These are phyloP conservation scores for Luffa acutangula DNA, from an alignment of 306 rosid species.

Conservation along the genomic window DNA sequence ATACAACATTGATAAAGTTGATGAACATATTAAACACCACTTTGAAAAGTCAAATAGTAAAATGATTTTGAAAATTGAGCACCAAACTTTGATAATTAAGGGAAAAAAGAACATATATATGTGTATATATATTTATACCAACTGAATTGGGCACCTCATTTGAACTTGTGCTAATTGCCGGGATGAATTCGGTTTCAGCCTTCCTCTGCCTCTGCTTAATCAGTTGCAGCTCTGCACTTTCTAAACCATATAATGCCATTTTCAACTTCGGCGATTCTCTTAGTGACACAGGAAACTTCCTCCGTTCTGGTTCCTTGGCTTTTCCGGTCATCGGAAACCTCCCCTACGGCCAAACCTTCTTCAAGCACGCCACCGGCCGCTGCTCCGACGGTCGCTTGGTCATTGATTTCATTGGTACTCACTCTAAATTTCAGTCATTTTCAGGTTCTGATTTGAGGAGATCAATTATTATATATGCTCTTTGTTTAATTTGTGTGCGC, in stretches of 20 bases:
- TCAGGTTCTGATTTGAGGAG: too few relatives aligned
- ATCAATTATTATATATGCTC: too few relatives aligned
- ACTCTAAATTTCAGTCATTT: background rate
- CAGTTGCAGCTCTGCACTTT: conserved; percentile 14
- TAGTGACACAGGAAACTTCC: conserved; percentile 67
- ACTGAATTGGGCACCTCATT: too few relatives aligned
- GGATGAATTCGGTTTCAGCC: background rate
- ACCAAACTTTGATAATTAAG: too few relatives aligned
- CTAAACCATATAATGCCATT: conserved; percentile 33
- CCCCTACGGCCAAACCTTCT: conserved; percentile 72
- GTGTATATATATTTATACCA: too few relatives aligned
- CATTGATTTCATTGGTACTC: conserved; percentile 55
- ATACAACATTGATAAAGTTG: too few relatives aligned
- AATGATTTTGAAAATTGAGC: too few relatives aligned
- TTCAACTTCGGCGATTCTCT: conserved; percentile 74
- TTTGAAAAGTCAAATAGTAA: too few relatives aligned
- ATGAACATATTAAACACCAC: too few relatives aligned
- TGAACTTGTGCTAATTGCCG: background rate
- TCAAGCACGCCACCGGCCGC: conserved; percentile 54
- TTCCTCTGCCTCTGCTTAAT: conserved; percentile 2
- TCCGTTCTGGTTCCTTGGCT: conserved; percentile 33
- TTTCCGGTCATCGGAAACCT: conserved; percentile 41
- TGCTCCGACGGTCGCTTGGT: conserved; percentile 61
- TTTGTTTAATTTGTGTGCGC: background rate
- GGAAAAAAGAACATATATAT: too few relatives aligned